Percentiles rank a stretch among this genome's conserved stretches.
Evolutionary conservation across 73 alveolate species (phyloP).

Genomic region (Paramecium caudatum): DNA sequence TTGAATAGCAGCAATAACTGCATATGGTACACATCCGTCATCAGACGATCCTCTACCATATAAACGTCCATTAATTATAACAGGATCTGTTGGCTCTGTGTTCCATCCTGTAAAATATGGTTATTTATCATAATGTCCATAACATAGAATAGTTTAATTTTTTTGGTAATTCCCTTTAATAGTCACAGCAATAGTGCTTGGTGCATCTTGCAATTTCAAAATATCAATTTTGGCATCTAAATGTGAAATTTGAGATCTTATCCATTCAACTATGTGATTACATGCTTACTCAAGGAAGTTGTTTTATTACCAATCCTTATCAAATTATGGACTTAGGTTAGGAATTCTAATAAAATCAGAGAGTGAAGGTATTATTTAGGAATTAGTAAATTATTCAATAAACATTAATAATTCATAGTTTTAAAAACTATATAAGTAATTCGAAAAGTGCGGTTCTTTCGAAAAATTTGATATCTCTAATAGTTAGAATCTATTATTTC

Average conservation of each 20-base stretch:
- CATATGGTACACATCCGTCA: slow-evolving; percentile 93
- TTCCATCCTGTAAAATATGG: slow-evolving; percentile 94
- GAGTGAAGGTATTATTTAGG: slow-evolving; percentile 78
- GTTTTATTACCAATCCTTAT: slow-evolving; percentile 91
- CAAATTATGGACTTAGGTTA: slow-evolving; percentile 92
- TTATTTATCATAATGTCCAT: slow-evolving; percentile 96
- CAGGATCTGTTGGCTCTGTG: slow-evolving; percentile 96
- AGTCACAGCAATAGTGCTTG: slow-evolving; percentile 79
- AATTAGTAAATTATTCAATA: background rate
- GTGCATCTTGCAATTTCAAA: slow-evolving; percentile 83
- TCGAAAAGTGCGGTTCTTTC: slow-evolving; percentile 14
- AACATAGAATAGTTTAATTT: slow-evolving; percentile 82
- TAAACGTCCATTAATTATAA: slow-evolving; percentile 84
- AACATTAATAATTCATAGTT: background rate
- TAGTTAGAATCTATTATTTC: background rate
- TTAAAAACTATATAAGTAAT: background rate
- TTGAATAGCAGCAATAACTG: slow-evolving; percentile 75
- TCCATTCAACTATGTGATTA: slow-evolving; percentile 82
- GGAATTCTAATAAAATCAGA: slow-evolving; percentile 91
- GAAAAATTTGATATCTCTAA: background rate
- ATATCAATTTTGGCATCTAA: slow-evolving; percentile 81
- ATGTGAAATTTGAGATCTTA: slow-evolving; percentile 76
- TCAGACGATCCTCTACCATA: slow-evolving; percentile 96
- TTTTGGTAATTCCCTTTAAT: slow-evolving; percentile 78
- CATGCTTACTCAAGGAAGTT: slow-evolving; percentile 56